These are phyloP conservation scores for Fusarium austroafricanum DNA, from an alignment of 2,329 filamentous ascomycete genomes.

Conservation along the genomic window DNA sequence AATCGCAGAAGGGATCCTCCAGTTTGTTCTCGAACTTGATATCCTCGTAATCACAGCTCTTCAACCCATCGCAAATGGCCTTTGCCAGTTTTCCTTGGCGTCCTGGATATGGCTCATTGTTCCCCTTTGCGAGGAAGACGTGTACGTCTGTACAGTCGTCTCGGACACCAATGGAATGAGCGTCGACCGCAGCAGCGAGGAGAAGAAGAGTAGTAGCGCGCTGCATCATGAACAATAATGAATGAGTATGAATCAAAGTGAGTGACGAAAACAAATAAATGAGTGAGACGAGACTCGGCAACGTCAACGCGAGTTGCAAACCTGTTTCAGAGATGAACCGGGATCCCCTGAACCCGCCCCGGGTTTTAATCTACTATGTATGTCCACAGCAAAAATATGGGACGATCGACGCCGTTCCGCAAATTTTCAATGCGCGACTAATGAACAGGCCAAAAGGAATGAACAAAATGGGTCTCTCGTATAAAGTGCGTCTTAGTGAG, in stretches of 20 bases:
- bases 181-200: neutral
- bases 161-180: neutral
- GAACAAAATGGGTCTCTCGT: neutral
- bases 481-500: neutral
- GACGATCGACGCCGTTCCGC: neutral
- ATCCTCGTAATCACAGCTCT: conserved; percentile 25
- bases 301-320: neutral
- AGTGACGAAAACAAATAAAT: neutral
- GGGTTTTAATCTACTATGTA: neutral
- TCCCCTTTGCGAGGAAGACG: conserved; percentile 22
- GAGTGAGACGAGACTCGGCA: neutral
- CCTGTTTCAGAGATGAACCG: conserved; percentile 4
- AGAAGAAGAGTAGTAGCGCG: neutral
- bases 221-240: conserved; percentile 8
- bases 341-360: conserved; percentile 1
- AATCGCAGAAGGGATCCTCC: conserved; percentile 9
- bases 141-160: conserved; percentile 21
- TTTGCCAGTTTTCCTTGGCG: conserved; percentile 10
- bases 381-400: neutral
- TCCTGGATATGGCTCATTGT: conserved; percentile 21
- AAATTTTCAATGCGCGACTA: neutral
- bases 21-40: conserved; percentile 20
- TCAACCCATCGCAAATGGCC: conserved; percentile 10
- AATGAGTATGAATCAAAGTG: neutral
- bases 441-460: too few relatives aligned